A percentile compares a stretch with the other conserved stretches of the same genome.
Evolutionary conservation across 805 yeast species (phyloP).

Genomic region (Monosporozyma aerobia): DNA sequence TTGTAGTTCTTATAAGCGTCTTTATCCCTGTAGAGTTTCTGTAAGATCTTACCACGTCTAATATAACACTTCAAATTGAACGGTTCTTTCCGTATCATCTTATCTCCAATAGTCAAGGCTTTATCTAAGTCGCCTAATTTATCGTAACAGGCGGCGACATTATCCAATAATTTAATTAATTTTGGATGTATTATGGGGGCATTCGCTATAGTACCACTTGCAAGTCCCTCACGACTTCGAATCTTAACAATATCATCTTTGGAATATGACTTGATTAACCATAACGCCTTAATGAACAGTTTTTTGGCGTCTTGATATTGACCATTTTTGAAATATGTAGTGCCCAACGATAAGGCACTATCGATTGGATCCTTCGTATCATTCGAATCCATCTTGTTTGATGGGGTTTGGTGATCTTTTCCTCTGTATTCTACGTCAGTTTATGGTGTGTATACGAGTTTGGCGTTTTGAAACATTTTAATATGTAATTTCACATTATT

Average conservation of each 20-base stretch:
- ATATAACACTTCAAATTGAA: slow-evolving; percentile 22
- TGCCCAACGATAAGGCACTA: slow-evolving; percentile 24
- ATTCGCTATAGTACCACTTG: background rate
- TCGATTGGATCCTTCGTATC: slow-evolving; percentile 7
- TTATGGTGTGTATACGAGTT: background rate
- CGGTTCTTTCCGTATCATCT: slow-evolving; percentile 19
- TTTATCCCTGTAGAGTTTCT: slow-evolving; percentile 11
- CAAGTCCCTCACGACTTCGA: slow-evolving; percentile 7
- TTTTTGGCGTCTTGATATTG: slow-evolving; percentile 20
- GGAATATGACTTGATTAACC: slow-evolving; percentile 18
- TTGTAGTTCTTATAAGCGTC: slow-evolving; percentile 18
- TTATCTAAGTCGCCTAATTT: slow-evolving; percentile 17
- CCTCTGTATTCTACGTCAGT: background rate
- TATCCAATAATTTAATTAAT: slow-evolving; percentile 20
- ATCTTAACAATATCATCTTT: slow-evolving; percentile 11
- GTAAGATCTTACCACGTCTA: slow-evolving; percentile 21
- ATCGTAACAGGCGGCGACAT: slow-evolving; percentile 23
- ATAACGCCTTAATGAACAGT: slow-evolving; percentile 22
- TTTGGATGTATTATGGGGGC: slow-evolving; percentile 18
- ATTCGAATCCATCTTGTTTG: slow-evolving; percentile 7
- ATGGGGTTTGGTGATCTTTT: background rate
- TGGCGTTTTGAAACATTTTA: background rate
- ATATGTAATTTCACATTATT: background rate
- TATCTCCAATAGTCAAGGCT: slow-evolving; percentile 16
- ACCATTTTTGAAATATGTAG: slow-evolving; percentile 18